Evolutionary conservation across 108 stramenopile species (phyloP).

Genomic region (Stephanodiscus triporus): DNA sequence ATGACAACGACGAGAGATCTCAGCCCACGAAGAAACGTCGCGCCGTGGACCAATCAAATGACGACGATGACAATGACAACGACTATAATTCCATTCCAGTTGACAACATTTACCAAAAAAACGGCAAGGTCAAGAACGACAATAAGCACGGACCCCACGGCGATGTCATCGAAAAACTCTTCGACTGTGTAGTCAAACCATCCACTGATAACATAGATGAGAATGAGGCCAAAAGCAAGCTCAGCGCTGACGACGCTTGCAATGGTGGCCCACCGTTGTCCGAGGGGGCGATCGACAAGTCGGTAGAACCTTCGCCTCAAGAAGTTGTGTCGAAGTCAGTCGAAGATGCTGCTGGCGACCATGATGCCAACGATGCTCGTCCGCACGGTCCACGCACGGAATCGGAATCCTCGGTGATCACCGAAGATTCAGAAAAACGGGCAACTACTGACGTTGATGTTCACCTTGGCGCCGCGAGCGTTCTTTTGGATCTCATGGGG

Average conservation of each 20-base stretch:
- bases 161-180: neutral
- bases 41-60: neutral
- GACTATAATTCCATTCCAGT: neutral
- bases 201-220: neutral
- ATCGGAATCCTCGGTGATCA: neutral
- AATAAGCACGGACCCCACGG: neutral
- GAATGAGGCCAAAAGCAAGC: neutral
- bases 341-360: neutral
- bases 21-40: neutral
- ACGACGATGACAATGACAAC: neutral
- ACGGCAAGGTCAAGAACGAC: neutral
- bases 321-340: neutral
- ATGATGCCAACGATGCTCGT: too few species aligned
- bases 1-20: neutral
- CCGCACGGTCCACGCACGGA: too few species aligned
- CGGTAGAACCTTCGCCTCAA: neutral
- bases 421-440: neutral
- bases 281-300: neutral
- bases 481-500: conserved; percentile 18
- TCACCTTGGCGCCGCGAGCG: conserved; percentile 8
- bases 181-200: neutral
- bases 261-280: neutral
- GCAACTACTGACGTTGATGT: neutral
- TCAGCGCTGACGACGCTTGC: neutral
- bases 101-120: conserved; percentile 1